phyloP scores from a whole-genome alignment of 176 grass and related monocot species.

The Musa itinerans region DNA sequence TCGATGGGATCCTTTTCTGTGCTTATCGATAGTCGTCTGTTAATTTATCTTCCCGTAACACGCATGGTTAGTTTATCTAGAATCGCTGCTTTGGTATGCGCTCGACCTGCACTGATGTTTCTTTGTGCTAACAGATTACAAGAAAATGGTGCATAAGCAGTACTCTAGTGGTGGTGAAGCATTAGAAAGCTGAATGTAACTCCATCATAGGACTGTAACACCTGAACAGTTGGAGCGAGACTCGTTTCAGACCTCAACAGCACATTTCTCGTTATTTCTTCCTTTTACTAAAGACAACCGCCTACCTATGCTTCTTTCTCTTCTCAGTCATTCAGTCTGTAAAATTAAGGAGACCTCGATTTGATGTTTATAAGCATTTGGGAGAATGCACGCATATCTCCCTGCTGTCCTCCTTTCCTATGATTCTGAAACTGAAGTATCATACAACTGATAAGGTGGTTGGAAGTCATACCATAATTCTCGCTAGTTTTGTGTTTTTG shows the following conservation, averaged over 20 bases:
- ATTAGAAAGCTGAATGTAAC: background rate
- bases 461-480: too few species aligned
- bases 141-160: slow-evolving; percentile 31
- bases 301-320: background rate
- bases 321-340: background rate
- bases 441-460: too few species aligned
- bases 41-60: too few species aligned
- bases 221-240: background rate
- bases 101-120: background rate
- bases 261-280: background rate
- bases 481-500: too few species aligned
- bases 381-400: background rate
- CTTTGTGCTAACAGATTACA: slow-evolving; percentile 18
- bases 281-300: background rate
- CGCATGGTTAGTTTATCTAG: too few species aligned
- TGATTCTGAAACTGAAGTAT: background rate
- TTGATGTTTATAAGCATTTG: background rate
- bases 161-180: background rate
- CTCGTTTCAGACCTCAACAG: background rate
- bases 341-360: background rate
- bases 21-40: too few species aligned
- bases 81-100: too few species aligned
- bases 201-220: background rate
- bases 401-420: background rate
- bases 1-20: too few species aligned